These are phyloP conservation scores for Huntiella decipiens DNA, from an alignment of 2,329 filamentous ascomycete species.

Conservation along the genomic window DNA sequence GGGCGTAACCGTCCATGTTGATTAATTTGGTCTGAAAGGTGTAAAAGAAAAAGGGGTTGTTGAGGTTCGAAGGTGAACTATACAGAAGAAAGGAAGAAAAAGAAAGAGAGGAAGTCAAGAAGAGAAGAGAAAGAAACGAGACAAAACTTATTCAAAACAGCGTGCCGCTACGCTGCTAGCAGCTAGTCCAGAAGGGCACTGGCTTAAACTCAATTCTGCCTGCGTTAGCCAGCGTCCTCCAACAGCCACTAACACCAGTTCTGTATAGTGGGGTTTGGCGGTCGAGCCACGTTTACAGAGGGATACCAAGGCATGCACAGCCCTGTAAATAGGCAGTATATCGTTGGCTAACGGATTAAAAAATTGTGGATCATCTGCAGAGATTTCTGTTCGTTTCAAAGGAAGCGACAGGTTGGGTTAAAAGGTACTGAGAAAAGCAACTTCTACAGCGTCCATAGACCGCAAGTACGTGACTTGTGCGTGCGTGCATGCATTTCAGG, in stretches of 20 bases:
- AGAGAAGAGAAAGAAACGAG: conserved; percentile 1
- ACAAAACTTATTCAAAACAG: conserved; percentile 8
- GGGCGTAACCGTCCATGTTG: conserved; percentile 25
- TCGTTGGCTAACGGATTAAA: background rate
- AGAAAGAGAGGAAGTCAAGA: conserved; percentile 5
- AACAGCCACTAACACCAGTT: background rate
- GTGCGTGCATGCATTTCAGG: no score
- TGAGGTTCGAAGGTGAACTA: conserved; percentile 1
- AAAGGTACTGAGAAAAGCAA: no score
- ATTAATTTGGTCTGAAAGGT: conserved; percentile 2
- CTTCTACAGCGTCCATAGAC: no score
- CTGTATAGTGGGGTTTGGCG: background rate
- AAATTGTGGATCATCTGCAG: conserved; percentile 10
- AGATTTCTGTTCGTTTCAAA: conserved; percentile 6
- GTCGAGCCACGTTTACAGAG: background rate
- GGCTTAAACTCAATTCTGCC: background rate
- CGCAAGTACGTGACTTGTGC: no score
- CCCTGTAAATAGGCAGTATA: background rate
- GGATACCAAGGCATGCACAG: background rate
- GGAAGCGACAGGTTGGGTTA: no score
- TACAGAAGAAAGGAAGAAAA: conserved; percentile 3
- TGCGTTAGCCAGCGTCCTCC: background rate
- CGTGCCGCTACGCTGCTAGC: conserved; percentile 2
- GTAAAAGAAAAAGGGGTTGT: conserved; percentile 1
- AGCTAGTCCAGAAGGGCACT: conserved; percentile 4